These are phyloP conservation scores for Fragaria vesca DNA, from an alignment of 306 rosid genomes.

Conservation along the genomic window DNA sequence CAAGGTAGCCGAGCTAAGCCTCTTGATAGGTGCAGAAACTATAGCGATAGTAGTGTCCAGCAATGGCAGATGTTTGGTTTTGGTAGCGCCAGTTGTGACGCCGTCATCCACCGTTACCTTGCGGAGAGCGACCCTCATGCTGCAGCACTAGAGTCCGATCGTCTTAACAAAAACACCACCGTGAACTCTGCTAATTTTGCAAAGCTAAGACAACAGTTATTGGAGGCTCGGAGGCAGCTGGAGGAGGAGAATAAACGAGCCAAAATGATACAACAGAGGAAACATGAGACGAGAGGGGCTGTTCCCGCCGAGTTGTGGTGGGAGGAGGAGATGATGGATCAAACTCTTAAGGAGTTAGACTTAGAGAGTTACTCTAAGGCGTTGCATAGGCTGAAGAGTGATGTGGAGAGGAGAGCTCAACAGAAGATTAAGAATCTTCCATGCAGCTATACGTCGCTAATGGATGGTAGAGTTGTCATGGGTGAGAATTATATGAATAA, in stretches of 20 bases:
- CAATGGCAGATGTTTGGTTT: constrained; percentile 13
- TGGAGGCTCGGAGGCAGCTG: not conserved
- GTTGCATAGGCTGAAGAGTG: not conserved
- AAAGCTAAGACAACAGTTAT: not conserved
- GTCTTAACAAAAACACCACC: not conserved
- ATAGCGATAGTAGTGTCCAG: constrained; percentile 6
- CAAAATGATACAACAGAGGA: not conserved
- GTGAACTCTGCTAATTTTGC: not conserved
- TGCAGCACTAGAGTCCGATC: not conserved
- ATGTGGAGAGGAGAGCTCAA: not conserved
- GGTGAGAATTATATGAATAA: not conserved
- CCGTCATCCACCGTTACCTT: not conserved
- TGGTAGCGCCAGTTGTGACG: constrained; percentile 8
- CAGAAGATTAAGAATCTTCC: not conserved
- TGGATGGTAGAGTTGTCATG: not conserved
- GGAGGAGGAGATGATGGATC: not conserved
- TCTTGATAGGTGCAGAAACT: constrained; percentile 18
- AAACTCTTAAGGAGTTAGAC: not conserved
- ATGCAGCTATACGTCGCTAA: not conserved
- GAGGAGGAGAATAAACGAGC: constrained; percentile 4
- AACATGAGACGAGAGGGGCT: not conserved
- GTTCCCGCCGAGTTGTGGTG: constrained; percentile 1
- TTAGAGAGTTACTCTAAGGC: not conserved
- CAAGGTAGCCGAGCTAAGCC: constrained; percentile 17
- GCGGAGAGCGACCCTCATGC: not conserved